Conservation (phyloP, 495 filamentous ascomycete genomes). For the Apiosordaria backusii region DNA sequence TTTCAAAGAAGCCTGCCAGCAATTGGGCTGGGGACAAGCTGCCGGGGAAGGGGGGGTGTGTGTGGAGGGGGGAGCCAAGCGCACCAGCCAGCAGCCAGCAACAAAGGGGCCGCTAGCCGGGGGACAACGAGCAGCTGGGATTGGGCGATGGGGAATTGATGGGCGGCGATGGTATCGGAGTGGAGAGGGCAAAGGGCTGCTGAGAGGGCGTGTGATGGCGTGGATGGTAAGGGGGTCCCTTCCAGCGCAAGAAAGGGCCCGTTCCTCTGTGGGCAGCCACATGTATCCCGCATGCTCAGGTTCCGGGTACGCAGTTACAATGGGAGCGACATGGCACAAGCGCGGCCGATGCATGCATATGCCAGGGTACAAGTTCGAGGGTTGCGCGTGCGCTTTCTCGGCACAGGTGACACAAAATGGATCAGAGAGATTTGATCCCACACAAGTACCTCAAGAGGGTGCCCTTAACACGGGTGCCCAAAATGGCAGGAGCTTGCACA, state of each 20-base stretch:
- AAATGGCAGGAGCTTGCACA: conserved; percentile 17
- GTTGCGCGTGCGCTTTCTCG: conserved; percentile 6
- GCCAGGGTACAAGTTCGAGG: neutral
- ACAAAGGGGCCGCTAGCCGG: conserved; percentile 9
- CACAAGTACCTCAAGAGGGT: neutral
- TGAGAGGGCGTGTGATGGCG: no score
- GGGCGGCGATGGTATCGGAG: conserved; percentile 1
- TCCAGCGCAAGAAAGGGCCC: conserved; percentile 12
- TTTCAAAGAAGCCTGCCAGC: conserved; percentile 33
- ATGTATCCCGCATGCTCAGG: conserved; percentile 26
- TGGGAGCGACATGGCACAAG: conserved; percentile 1
- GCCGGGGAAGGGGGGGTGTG: neutral
- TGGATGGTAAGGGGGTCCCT: conserved; percentile 10
- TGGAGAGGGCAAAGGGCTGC: conserved; percentile 12
- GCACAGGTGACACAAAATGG: conserved; percentile 7
- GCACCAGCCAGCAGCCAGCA: conserved; percentile 10
- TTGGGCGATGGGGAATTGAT: conserved; percentile 12
- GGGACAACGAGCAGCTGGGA: conserved; percentile 5
- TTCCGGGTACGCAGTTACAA: conserved; percentile 17
- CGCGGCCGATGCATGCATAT: conserved; percentile 1
- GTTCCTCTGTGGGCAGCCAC: conserved; percentile 20
- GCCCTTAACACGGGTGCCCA: conserved; percentile 7
- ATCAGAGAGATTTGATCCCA: neutral
- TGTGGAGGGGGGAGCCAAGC: conserved; percentile 16
- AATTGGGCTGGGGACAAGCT: conserved; percentile 15